phyloP scores from a whole-genome alignment of 163 green algal genomes.

The Prototheca cutis region DNA sequence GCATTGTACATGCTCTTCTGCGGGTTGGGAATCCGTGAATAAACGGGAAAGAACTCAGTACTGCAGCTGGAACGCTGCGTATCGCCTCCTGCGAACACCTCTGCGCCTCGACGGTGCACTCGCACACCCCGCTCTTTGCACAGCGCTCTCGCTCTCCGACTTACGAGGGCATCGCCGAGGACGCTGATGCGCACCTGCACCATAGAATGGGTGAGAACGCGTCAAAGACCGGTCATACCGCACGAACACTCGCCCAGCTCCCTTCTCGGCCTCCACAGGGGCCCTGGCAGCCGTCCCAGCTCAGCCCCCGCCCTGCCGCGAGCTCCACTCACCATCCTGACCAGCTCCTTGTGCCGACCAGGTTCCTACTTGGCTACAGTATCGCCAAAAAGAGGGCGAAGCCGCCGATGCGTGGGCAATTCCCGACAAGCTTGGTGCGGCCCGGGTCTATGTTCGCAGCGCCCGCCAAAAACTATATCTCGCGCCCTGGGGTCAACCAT shows the following conservation, averaged over 20 bases:
- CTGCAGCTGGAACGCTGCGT: too few relatives aligned
- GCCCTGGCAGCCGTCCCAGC: neutral
- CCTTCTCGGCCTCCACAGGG: too few relatives aligned
- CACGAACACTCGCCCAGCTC: neutral
- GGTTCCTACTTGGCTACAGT: neutral
- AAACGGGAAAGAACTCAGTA: too few relatives aligned
- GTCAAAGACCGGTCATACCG: neutral
- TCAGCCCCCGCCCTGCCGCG: neutral
- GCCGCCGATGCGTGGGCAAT: neutral
- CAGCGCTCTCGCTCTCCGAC: neutral
- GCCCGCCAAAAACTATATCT: too few relatives aligned
- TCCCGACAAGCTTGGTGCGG: neutral
- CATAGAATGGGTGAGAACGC: neutral
- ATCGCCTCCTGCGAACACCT: too few relatives aligned
- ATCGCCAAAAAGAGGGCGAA: neutral
- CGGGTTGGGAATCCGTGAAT: neutral
- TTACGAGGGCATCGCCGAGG: slow-evolving; percentile 69
- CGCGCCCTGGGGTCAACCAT: too few relatives aligned
- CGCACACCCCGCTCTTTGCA: neutral
- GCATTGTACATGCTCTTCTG: slow-evolving; percentile 98
- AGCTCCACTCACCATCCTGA: slow-evolving; percentile 3
- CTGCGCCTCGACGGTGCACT: neutral
- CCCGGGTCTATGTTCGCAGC: slow-evolving; percentile 2
- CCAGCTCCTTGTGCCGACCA: neutral
- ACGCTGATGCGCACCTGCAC: slow-evolving; percentile 74